A percentile compares a stretch with the other conserved stretches of the same genome.
Conservation (phyloP, 441 rosid genomes). For the Pelargonium cotyledonis region DNA sequence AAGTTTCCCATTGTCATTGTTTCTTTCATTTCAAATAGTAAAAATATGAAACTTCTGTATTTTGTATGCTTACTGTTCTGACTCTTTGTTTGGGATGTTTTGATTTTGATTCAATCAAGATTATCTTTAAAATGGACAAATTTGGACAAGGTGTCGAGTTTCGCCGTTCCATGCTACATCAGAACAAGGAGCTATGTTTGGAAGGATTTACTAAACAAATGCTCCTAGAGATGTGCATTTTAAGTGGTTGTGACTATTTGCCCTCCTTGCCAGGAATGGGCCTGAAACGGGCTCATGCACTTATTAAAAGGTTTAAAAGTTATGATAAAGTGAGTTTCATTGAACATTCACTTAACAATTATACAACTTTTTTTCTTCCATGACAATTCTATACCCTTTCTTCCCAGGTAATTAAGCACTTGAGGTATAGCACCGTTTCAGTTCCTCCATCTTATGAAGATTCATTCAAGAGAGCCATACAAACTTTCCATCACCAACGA, state of each 20-base stretch:
- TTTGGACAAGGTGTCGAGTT: slow-evolving; percentile 91
- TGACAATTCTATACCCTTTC: slow-evolving; percentile 7
- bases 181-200: slow-evolving; percentile 63
- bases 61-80: not conserved
- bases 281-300: slow-evolving; percentile 84
- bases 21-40: not conserved
- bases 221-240: slow-evolving; percentile 97
- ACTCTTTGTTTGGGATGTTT: slow-evolving; percentile 5
- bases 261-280: slow-evolving; percentile 95
- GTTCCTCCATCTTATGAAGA: slow-evolving; percentile 88
- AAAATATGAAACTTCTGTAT: not conserved
- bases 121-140: slow-evolving; percentile 94
- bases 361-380: not conserved
- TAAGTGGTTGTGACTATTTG: slow-evolving; percentile 96
- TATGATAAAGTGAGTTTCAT: slow-evolving; percentile 56
- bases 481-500: slow-evolving; percentile 89
- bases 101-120: slow-evolving; percentile 31
- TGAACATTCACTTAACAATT: slow-evolving; percentile 2
- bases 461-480: slow-evolving; percentile 70
- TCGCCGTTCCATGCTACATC: slow-evolving; percentile 52
- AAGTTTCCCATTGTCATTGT: not conserved
- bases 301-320: slow-evolving; percentile 65
- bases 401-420: slow-evolving; percentile 76
- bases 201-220: slow-evolving; percentile 69
- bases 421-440: slow-evolving; percentile 62